A percentile compares a stretch with the other conserved stretches of the same genome.
phyloP scores from a whole-genome alignment of 495 filamentous ascomycete species.

The Glarea lozoyensis region DNA sequence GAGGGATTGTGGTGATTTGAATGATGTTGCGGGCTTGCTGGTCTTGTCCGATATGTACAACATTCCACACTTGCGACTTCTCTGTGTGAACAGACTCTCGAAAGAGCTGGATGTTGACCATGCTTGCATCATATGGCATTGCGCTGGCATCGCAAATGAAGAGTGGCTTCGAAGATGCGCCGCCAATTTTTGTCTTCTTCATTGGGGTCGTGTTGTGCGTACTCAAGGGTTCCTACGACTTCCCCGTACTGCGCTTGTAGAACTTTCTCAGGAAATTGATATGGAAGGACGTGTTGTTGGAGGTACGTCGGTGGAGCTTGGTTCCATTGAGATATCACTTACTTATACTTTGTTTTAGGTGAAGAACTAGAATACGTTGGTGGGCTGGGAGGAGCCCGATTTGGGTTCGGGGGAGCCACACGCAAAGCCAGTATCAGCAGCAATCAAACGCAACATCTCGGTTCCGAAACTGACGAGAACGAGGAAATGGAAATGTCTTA shows the following conservation, averaged over 20 bases:
- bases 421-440: slow-evolving; percentile 51
- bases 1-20: slow-evolving; percentile 56
- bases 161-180: slow-evolving; percentile 87
- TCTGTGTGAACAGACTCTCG: slow-evolving; percentile 80
- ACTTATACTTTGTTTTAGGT: slow-evolving; percentile 14
- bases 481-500: slow-evolving; percentile 51
- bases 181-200: slow-evolving; percentile 75
- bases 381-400: slow-evolving; percentile 51
- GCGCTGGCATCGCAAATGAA: slow-evolving; percentile 79
- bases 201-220: slow-evolving; percentile 93
- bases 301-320: slow-evolving; percentile 31
- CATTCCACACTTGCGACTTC: slow-evolving; percentile 80
- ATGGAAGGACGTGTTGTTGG: slow-evolving; percentile 79
- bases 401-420: slow-evolving; percentile 43
- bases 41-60: slow-evolving; percentile 98
- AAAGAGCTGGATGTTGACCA: slow-evolving; percentile 89
- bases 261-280: slow-evolving; percentile 89
- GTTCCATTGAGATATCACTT: slow-evolving; percentile 9
- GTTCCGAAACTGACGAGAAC: slow-evolving; percentile 66
- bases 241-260: slow-evolving; percentile 66
- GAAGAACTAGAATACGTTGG: slow-evolving; percentile 75
- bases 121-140: slow-evolving; percentile 93
- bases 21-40: slow-evolving; percentile 87
- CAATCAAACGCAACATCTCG: slow-evolving; percentile 45
- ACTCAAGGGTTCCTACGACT: slow-evolving; percentile 78